Evolutionary conservation across 441 rosid species (phyloP).

Genomic region (Dalechampia spathulata): DNA sequence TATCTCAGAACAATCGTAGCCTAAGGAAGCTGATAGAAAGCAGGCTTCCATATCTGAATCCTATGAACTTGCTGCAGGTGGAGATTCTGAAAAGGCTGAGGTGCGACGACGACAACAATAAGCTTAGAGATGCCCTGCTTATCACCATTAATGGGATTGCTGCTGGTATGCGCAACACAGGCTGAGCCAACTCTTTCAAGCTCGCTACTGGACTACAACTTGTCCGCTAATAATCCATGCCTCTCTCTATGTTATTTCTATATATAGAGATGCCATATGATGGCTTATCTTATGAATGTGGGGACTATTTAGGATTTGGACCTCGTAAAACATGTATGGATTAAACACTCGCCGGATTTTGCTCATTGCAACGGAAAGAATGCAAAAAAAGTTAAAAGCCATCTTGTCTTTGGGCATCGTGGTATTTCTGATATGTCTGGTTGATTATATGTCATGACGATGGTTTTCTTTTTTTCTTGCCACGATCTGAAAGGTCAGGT

Average conservation of each 20-base stretch:
- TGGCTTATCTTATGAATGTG: neutral
- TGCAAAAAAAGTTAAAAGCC: too few species aligned
- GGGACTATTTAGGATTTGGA: neutral
- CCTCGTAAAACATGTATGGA: neutral
- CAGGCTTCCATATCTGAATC: slow-evolving; percentile 82
- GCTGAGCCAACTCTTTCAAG: slow-evolving; percentile 24
- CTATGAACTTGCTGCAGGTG: slow-evolving; percentile 83
- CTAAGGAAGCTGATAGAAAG: slow-evolving; percentile 80
- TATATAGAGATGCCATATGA: neutral
- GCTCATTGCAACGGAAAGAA: neutral
- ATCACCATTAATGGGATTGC: slow-evolving; percentile 94
- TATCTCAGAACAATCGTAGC: slow-evolving; percentile 69
- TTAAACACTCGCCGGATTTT: neutral
- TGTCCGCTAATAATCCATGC: neutral
- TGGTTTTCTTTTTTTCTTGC: too few species aligned
- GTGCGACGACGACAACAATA: slow-evolving; percentile 61
- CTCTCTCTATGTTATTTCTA: neutral
- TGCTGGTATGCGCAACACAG: slow-evolving; percentile 93
- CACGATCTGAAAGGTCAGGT: too few species aligned
- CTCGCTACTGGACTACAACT: too few species aligned
- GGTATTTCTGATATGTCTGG: too few species aligned
- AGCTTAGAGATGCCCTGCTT: slow-evolving; percentile 84
- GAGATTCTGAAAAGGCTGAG: slow-evolving; percentile 81
- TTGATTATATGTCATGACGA: too few species aligned
- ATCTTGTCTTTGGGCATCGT: too few species aligned